Evolutionary conservation across 441 rosid genomes (phyloP).

Genomic region (Geranium incanum): DNA sequence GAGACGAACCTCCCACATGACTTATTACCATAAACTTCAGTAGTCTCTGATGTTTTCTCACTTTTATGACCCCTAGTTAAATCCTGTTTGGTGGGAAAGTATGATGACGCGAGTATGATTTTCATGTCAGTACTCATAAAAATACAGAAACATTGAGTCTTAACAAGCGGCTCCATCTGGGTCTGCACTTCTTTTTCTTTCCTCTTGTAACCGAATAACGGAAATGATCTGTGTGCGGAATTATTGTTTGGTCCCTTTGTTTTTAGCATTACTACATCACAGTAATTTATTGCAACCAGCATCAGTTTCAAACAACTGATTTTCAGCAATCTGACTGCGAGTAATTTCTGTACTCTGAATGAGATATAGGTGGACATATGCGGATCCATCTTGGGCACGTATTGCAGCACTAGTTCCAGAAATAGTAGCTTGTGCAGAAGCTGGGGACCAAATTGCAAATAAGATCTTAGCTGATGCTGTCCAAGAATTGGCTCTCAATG

Average conservation of each 20-base stretch:
- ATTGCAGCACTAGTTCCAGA: slow-evolving; percentile 37
- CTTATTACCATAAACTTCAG: neutral
- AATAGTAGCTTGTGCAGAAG: slow-evolving; percentile 66
- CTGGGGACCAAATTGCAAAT: slow-evolving; percentile 59
- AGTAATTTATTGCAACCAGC: neutral
- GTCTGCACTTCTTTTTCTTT: neutral
- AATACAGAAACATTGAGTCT: neutral
- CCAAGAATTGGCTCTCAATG: slow-evolving; percentile 62
- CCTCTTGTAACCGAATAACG: neutral
- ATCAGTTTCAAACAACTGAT: no score
- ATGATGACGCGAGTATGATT: neutral
- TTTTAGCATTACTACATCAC: neutral
- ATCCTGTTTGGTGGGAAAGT: neutral
- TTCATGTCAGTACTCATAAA: no score
- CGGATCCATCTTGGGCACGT: slow-evolving; percentile 15
- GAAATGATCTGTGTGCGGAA: neutral
- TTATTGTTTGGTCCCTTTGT: neutral
- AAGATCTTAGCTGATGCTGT: slow-evolving; percentile 50
- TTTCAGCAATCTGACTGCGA: no score
- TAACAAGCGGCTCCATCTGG: neutral
- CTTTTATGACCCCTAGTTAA: neutral
- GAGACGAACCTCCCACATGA: neutral
- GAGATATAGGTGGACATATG: slow-evolving; percentile 13
- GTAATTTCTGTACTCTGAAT: neutral
- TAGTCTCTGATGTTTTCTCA: neutral